Evolutionary conservation across 192 early-diverging fungal species (phyloP), one percentile per base, ranked within the genome.

Genomic region (Dimargaris xerosporica): DNA sequence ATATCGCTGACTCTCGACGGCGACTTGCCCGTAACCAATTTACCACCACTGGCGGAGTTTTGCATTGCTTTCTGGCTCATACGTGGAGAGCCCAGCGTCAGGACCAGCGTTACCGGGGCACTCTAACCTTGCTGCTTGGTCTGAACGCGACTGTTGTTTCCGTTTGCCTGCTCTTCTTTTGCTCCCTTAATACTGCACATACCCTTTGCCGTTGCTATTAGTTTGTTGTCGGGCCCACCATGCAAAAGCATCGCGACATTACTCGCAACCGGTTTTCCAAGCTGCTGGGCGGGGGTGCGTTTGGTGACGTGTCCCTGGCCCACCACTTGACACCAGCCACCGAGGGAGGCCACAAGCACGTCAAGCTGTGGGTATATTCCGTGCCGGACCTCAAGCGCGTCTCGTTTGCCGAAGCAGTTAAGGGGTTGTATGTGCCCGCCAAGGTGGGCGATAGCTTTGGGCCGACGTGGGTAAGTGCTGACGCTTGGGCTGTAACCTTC

Each of bases 381-480:
- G 87, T 89, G 39, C 85, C 85, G 23, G 73, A 80, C 44, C 69
- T 83, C 1, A 67, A 78, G 60, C 77, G 90, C 21, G 85, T 90
- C 54, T 30, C 88, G 0, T 93, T 93, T 65, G 68, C 78, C 26
- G 81, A 91, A 46, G 91, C 91, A 15, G 67, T 86, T 34, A 78
- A 81, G 64, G 81, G 82, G 29, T 60, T 79, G 44, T 99, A 82
- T 62, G 66, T 67, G 60, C 77, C 85, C 1, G 79, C 86, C 15
- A 61, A 81, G 12, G 68, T 85, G 2, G 96, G 93, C 4, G 82
- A 85, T 26, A 67, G 39, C 50, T 90, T 93, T 74, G 91, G 91
- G 39, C 94, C 91, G 23, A 89, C 86, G 56, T 91, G 88, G 89
- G 83, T 77, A 67, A 43, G 71, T 43, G 17, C 48, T 5, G 9